Percentiles rank a stretch among this genome's conserved stretches.
Evolutionary conservation across 192 early-diverging fungal species (phyloP).

Genomic region (Glomus cerebriforme): DNA sequence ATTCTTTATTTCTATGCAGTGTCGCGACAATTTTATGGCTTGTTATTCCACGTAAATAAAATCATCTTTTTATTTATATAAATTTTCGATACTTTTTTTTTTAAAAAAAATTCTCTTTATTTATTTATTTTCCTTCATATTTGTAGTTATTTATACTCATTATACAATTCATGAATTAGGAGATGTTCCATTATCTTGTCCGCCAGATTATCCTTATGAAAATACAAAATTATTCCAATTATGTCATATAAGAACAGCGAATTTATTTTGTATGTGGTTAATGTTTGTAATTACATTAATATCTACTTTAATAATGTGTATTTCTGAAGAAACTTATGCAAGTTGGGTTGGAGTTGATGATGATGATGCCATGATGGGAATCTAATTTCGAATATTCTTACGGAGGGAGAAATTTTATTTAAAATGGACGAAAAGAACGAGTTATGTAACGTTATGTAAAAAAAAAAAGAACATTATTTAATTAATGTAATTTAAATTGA

Average conservation of each 20-base stretch:
- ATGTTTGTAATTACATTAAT: background rate
- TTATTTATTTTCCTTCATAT: background rate
- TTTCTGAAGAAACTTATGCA: background rate
- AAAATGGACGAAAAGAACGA: too few species aligned
- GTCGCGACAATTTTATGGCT: background rate
- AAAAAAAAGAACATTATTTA: too few species aligned
- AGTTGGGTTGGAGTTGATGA: background rate
- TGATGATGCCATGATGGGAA: background rate
- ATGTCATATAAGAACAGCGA: background rate
- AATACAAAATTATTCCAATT: background rate
- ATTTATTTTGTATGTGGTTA: conserved; percentile 19
- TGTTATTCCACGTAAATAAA: background rate
- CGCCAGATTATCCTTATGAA: background rate
- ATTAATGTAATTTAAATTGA: too few species aligned
- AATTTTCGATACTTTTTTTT: too few species aligned
- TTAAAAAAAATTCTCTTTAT: background rate
- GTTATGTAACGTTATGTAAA: too few species aligned
- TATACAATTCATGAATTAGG: background rate
- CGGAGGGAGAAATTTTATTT: too few species aligned
- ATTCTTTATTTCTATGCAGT: background rate
- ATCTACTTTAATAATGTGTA: background rate
- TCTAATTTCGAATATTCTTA: too few species aligned
- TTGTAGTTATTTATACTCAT: background rate
- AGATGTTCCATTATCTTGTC: background rate
- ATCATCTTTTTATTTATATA: too few species aligned